Evolutionary conservation across 129 eudicot species (phyloP), one percentile per base, ranked within the genome.

Genomic region (Flaveria trinervia): DNA sequence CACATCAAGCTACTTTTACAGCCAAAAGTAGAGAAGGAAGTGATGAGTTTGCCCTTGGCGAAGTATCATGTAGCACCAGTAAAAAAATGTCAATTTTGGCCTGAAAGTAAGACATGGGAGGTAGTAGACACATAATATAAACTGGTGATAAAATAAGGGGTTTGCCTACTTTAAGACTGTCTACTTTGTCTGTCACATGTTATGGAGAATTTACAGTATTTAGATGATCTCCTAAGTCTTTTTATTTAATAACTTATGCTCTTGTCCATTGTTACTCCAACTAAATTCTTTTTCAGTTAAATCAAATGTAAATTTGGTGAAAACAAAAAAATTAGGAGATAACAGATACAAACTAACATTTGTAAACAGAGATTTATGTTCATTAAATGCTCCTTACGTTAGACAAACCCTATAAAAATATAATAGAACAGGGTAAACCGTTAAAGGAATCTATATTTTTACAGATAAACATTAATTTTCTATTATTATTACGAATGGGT

Each of bases 361-460:
- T 64, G 13, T 64, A 33, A 33, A 64, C 16, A 36, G 46, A 13
- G 6, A 12, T 66, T 8, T 39, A 39, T 39, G 23, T 39, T 65
- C 26, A 65, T 33, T 39, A 66, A 66, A 66, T 36, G 50, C 48
- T 66, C 71, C 71, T 66, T n/a, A 66, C 4, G 71, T 66, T 66
- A 39, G 71, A 41, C 26, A 39, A 39, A 41, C 51, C 71, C 26
- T 39, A 66, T 66, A 66, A 66, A 66, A 2, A 66, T 28, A 64
- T 41, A 18, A n/a, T n/a, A 17, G 41, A 41, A 66, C 49, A 41
- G 2, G 43, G 23, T 18, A 72, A 45, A 8, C 13, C 3, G 50
- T 45, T 9, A 45, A 22, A 26, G 78, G 14, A 57, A 74, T 6
- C 18, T 18, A 33, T 57, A 74, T 20, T 59, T 22, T 59, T 36